Evolutionary conservation across 139 green algal genomes (phyloP), one percentile per base, ranked within the genome.

Genomic region (Edaphochlamys debaryana): DNA sequence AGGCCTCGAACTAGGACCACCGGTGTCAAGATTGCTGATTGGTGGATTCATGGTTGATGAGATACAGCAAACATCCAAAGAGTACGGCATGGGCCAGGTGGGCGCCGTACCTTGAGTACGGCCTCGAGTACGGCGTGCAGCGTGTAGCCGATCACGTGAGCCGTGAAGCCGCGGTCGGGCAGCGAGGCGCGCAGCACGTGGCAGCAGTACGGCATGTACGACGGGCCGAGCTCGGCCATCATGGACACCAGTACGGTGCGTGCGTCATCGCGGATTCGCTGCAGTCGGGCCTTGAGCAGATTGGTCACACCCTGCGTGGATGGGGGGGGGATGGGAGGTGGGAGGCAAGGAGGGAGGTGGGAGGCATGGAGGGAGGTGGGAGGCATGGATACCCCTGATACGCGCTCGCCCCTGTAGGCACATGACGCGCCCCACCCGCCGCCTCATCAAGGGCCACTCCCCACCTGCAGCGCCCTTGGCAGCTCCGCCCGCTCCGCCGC

Each of bases 61-160:
- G n/a, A n/a, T n/a, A n/a, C n/a, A n/a, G n/a, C n/a, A n/a, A n/a
- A n/a, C n/a, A n/a, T n/a, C n/a, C n/a, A n/a, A n/a, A n/a, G n/a
- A n/a, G n/a, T n/a, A n/a, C n/a, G n/a, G n/a, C n/a, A n/a, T n/a
- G n/a, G n/a, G 27, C 38, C 63, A 58, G 63, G 11, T 15, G 38
- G 60, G 58, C 62, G 75, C 60, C 40, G 45, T 36, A 74, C 63
- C 22, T 67, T 52, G 9, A 90, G 77, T 54, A 90, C 62, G 2
- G 82, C 93, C 69, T 95, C 87, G 27, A 98, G 85, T 64, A 96
- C 83, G 22, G 93, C 90, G 74, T 98, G 92, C 75, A 95, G 66
- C 3, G 95, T 98, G 93, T 95, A 98, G 36, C 95, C 96, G 29
- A 96, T 89, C 29, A 98, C 93, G 67, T 98, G 96, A 7, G 94